Conservation (phyloP, 805 yeast genomes). For the Clavispora carvajalis region DNA sequence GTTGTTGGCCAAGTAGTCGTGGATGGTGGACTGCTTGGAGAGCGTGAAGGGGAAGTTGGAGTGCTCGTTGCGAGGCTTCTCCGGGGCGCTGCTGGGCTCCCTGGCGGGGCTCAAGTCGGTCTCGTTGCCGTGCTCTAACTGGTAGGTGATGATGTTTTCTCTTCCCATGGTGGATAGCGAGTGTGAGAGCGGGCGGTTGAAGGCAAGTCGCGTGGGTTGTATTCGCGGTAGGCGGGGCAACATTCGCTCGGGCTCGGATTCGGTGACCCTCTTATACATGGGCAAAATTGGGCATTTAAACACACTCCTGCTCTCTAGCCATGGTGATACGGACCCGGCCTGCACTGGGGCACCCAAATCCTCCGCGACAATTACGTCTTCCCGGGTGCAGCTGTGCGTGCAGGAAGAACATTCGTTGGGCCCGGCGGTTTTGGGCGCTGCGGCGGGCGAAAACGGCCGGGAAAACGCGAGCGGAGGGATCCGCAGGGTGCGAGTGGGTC, state of each 20-base stretch:
- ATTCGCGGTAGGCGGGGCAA: not conserved
- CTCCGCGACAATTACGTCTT: conserved; percentile 12
- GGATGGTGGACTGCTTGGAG: conserved; percentile 26
- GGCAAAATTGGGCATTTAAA: conserved; percentile 2
- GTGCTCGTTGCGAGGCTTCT: conserved; percentile 13
- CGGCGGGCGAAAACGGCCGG: not conserved
- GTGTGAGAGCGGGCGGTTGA: conserved; percentile 1
- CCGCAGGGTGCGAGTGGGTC: no score
- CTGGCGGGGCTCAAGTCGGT: conserved; percentile 22
- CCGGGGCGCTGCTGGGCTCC: conserved; percentile 2
- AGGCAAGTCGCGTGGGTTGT: conserved; percentile 1
- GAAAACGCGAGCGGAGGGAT: no score
- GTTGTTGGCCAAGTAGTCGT: conserved; percentile 17
- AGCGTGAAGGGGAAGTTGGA: conserved; percentile 42
- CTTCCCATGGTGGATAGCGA: conserved; percentile 29
- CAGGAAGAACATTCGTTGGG: conserved; percentile 1
- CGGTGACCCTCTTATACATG: not conserved
- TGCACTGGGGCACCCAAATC: conserved; percentile 2
- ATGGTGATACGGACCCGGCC: not conserved
- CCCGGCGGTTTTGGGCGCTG: not conserved
- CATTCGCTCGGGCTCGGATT: not conserved
- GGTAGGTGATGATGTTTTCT: conserved; percentile 36
- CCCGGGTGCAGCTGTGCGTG: conserved; percentile 10
- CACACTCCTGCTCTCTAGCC: not conserved
- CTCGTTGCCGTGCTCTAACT: conserved; percentile 35